A percentile compares a stretch with the other conserved stretches of the same genome.
Evolutionary conservation across 2,329 filamentous ascomycete genomes (phyloP).

Genomic region (Monosporascus sp.): DNA sequence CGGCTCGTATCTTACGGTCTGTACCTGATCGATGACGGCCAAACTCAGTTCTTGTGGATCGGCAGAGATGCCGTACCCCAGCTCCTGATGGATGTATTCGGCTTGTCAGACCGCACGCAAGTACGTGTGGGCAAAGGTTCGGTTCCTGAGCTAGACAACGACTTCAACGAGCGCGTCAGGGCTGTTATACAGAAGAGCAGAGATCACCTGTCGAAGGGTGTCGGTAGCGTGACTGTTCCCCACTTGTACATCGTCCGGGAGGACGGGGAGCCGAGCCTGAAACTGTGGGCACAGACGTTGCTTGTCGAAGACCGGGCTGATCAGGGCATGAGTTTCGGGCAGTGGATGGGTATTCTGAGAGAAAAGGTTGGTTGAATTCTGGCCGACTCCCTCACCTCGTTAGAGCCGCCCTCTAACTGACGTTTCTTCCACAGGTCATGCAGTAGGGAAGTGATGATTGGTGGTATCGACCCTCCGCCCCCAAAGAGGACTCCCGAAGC

Average conservation of each 20-base stretch:
- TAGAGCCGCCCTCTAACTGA: background rate
- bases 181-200: slow-evolving; percentile 88
- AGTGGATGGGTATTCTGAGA: slow-evolving; percentile 86
- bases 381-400: background rate
- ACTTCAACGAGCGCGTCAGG: slow-evolving; percentile 92
- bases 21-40: slow-evolving; percentile 94
- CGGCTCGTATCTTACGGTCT: slow-evolving; percentile 83
- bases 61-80: slow-evolving; percentile 90
- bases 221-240: slow-evolving; percentile 88
- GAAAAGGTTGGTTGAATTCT: slow-evolving; percentile 69
- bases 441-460: background rate
- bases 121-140: slow-evolving; percentile 87
- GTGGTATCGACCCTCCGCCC: background rate
- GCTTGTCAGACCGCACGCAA: slow-evolving; percentile 73
- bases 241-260: slow-evolving; percentile 91
- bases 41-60: slow-evolving; percentile 96
- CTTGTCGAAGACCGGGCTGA: slow-evolving; percentile 93
- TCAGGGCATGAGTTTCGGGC: slow-evolving; percentile 84
- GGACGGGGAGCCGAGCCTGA: slow-evolving; percentile 90
- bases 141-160: slow-evolving; percentile 83
- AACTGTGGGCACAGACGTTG: slow-evolving; percentile 94
- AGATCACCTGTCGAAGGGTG: slow-evolving; percentile 79
- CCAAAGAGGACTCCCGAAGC: background rate
- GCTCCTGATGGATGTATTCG: slow-evolving; percentile 85
- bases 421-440: background rate